Conservation (phyloP, 2,329 filamentous ascomycete species). For the Erysiphe pulchra region DNA sequence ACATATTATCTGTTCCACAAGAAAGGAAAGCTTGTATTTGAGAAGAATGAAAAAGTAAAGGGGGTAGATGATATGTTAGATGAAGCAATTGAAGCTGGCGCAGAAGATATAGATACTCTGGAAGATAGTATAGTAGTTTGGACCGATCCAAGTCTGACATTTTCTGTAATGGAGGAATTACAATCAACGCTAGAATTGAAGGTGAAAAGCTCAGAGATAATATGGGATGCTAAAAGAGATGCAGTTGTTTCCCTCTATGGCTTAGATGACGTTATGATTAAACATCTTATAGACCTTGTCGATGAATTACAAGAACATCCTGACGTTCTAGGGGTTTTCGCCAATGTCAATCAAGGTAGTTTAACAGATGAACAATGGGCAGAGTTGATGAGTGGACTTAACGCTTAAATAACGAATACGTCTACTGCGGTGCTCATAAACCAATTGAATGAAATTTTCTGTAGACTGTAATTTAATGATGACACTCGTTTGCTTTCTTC, state of each 20-base stretch:
- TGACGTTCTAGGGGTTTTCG: constrained; percentile 56
- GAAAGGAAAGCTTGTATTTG: constrained; percentile 49
- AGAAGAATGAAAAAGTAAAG: constrained; percentile 23
- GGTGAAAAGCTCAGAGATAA: constrained; percentile 50
- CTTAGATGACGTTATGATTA: constrained; percentile 20
- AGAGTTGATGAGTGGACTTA: constrained; percentile 25
- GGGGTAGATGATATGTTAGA: constrained; percentile 48
- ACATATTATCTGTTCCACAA: constrained; percentile 69
- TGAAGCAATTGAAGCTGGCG: constrained; percentile 62
- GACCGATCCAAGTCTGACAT: constrained; percentile 40
- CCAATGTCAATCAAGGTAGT: constrained; percentile 33
- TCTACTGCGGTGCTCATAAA: no score
- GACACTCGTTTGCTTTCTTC: no score
- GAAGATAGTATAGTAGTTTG: constrained; percentile 43
- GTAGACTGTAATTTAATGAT: no score
- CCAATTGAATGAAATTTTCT: no score
- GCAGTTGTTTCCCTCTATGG: constrained; percentile 38
- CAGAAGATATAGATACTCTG: constrained; percentile 43
- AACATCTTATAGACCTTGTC: constrained; percentile 32
- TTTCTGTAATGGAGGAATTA: constrained; percentile 36
- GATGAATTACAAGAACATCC: constrained; percentile 36
- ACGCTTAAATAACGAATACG: constrained; percentile 11
- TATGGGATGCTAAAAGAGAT: constrained; percentile 67
- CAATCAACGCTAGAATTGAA: constrained; percentile 35
- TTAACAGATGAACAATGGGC: constrained; percentile 28